phyloP scores from a whole-genome alignment of 2,329 filamentous ascomycete genomes.

The Meredithiella fracta region DNA sequence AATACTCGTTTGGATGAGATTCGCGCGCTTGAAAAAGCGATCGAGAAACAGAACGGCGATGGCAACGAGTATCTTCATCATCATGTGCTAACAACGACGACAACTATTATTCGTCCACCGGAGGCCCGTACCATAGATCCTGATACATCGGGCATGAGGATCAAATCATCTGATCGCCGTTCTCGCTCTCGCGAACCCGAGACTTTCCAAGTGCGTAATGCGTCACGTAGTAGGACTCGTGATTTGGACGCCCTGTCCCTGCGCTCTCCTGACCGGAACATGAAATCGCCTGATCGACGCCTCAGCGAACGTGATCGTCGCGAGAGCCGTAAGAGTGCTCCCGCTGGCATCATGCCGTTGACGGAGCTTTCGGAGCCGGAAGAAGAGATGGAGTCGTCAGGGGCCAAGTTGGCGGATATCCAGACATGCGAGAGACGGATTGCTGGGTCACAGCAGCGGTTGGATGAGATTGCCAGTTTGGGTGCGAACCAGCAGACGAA shows the following conservation, averaged over 20 bases:
- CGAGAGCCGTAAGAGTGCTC: constrained; percentile 11
- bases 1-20: constrained; percentile 23
- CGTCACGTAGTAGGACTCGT: constrained; percentile 7
- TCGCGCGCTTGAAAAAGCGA: constrained; percentile 21
- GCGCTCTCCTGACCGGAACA: constrained; percentile 3
- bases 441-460: constrained; percentile 15
- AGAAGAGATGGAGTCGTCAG: not conserved
- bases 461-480: constrained; percentile 36
- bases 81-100: constrained; percentile 13
- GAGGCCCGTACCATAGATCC: constrained; percentile 1
- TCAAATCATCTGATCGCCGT: constrained; percentile 2
- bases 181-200: constrained; percentile 6
- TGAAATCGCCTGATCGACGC: constrained; percentile 7
- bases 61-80: constrained; percentile 13
- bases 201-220: not conserved
- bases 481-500: constrained; percentile 22
- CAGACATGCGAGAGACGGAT: constrained; percentile 23
- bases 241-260: constrained; percentile 2
- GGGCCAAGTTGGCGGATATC: constrained; percentile 32
- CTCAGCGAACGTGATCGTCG: constrained; percentile 9
- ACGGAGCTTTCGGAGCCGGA: constrained; percentile 12
- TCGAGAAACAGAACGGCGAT: constrained; percentile 17
- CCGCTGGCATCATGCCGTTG: constrained; percentile 6
- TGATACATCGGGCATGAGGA: not conserved
- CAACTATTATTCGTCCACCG: constrained; percentile 10